Conservation (phyloP, 192 early-diverging fungal species). For the Coemansia sp. region DNA sequence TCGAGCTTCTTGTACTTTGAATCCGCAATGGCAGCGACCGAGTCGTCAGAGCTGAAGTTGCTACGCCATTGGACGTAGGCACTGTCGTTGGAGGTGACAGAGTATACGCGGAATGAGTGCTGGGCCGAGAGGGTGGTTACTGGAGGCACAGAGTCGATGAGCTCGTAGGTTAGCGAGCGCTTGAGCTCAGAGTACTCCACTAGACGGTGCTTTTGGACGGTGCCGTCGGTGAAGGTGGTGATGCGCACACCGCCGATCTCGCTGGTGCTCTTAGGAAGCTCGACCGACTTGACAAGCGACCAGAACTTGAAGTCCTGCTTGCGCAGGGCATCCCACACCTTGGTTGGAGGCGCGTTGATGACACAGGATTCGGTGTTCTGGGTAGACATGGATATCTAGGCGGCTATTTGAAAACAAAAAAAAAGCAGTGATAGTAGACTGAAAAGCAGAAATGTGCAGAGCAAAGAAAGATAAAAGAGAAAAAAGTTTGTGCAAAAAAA, state of each 20-base stretch:
- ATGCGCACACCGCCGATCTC: constrained; percentile 56
- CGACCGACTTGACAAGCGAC: constrained; percentile 47
- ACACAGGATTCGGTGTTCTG: constrained; percentile 46
- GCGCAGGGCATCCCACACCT: constrained; percentile 38
- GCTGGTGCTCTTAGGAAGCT: constrained; percentile 26
- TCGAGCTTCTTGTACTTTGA: constrained; percentile 63
- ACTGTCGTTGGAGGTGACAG: constrained; percentile 55
- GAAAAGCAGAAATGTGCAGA: neutral
- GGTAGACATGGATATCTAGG: constrained; percentile 15
- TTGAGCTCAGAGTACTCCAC: constrained; percentile 56
- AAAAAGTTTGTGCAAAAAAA: neutral
- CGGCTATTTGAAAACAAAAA: neutral
- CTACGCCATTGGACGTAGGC: constrained; percentile 64
- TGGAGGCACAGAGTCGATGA: constrained; percentile 57
- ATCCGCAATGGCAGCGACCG: constrained; percentile 52
- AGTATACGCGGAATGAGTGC: constrained; percentile 54
- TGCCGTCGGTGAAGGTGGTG: constrained; percentile 57
- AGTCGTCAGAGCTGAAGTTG: constrained; percentile 57
- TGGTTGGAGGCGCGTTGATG: constrained; percentile 36
- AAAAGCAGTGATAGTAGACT: neutral
- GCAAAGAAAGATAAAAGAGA: neutral
- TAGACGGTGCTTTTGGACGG: constrained; percentile 58
- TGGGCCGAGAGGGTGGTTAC: constrained; percentile 57
- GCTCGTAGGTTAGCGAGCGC: constrained; percentile 58
- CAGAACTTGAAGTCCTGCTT: constrained; percentile 50